Evolutionary conservation across 805 yeast genomes (phyloP), one percentile per base, ranked within the genome.

Genomic region (Barnettozyma populi): DNA sequence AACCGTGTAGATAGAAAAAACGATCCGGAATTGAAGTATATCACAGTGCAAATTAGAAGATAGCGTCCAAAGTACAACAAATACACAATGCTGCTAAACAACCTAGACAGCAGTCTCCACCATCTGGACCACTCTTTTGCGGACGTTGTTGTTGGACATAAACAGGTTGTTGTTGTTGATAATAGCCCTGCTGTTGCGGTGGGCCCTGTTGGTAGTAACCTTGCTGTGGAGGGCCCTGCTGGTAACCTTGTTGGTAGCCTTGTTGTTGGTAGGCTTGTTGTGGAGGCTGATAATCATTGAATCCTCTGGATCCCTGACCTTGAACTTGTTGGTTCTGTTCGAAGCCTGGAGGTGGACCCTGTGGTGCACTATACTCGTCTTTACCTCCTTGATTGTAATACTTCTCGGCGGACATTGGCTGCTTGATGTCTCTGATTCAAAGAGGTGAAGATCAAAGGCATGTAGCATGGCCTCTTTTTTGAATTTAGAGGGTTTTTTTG

Each of bases 51-150:
- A n/a, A 23, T 60, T 64, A 77, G 53, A 76, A 73, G 16, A 78
- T 45, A 47, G 78, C 72, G 56, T 77, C 81, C 49, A 78, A 55
- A 23, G 82, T 73, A 60, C 79, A 76, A 59, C 83, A 78, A 50
- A 77, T 52, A 72, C 82, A 78, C 60, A 76, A 47, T 21, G 77
- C 80, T 20, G 77, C 80, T 40, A 78, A 59, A 66, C 82, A 77
- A 11, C 75, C 82, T 56, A 74, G 64, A 55, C 75, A 64, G 63
- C 82, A 78, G 50, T 66, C 75, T 10, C 62, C 60, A 16, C 66
- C 62, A 46, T 67, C 67, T 42, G 67, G 68, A 20, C 59, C 57
- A 7, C 27, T 43, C 34, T 43, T 36, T 29, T 55, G 54, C 31
- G 63, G 70, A 7, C 72, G 74, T 44, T 63, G 74, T 54, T 74